These are phyloP conservation scores for Styphnolobium japonicum DNA, from an alignment of 306 rosid genomes.

Conservation along the genomic window DNA sequence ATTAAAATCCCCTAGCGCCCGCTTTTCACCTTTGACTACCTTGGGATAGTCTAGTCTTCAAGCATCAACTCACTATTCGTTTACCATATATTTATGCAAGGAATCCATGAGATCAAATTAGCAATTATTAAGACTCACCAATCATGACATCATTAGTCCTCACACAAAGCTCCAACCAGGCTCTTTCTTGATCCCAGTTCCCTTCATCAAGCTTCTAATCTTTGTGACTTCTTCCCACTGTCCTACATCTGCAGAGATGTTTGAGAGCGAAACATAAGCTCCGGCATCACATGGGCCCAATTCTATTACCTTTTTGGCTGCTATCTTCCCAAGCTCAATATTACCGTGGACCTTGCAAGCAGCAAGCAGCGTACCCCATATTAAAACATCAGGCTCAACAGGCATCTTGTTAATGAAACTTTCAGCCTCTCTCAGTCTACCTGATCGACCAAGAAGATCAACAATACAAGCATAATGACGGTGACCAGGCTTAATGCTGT, in stretches of 20 bases:
- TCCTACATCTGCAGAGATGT: constrained; percentile 73
- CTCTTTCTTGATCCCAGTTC: constrained; percentile 54
- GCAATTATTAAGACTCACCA: not conserved
- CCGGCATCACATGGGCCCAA: constrained; percentile 59
- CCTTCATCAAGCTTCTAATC: constrained; percentile 59
- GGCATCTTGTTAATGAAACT: constrained; percentile 57
- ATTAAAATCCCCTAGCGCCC: too few relatives aligned
- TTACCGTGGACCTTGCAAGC: constrained; percentile 75
- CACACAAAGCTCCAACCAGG: constrained; percentile 69
- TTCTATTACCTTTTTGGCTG: constrained; percentile 58
- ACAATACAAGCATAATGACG: constrained; percentile 75
- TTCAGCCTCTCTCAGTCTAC: constrained; percentile 68
- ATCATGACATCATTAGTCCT: constrained; percentile 18
- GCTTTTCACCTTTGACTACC: too few relatives aligned
- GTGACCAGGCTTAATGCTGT: constrained; percentile 50
- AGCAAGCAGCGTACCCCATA: constrained; percentile 80
- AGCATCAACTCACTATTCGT: not conserved
- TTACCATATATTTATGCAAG: not conserved
- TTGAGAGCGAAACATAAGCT: constrained; percentile 62
- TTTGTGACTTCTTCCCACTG: constrained; percentile 66
- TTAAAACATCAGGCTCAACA: constrained; percentile 49
- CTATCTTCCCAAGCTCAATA: constrained; percentile 67
- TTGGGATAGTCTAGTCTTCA: not conserved
- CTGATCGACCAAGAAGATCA: constrained; percentile 76
- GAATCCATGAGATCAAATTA: not conserved